Evolutionary conservation across 2,329 filamentous ascomycete species (phyloP), one percentile per base, ranked within the genome.

Genomic region (Fusarium napiforme): DNA sequence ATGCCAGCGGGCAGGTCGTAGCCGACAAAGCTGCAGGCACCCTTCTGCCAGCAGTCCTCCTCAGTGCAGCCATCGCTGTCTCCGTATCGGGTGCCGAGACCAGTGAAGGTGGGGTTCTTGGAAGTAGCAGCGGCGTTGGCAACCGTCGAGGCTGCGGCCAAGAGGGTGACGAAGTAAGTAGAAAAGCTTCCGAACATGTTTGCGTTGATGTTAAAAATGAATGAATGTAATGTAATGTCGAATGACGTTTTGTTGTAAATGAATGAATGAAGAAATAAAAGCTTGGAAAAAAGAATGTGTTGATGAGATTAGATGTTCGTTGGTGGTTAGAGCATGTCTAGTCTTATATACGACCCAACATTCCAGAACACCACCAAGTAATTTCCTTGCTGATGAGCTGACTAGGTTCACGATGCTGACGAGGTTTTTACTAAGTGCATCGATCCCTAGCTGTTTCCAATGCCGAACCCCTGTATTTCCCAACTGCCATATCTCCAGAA

Each of bases 1-100:
- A 67, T 67, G 7, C 64, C 64, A 28, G 37, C 9, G 19, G 64
- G 64, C 34, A 67, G 46, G 5, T 67, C 32, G 7, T 67, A 67
- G 26, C 26, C 64, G 21, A 67, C 64, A 28, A 67, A 67, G 28
- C 64, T 67, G 39, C 64, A 67, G 3, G 64, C 64, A 40, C 64
- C 64, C 23, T 61, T 46, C 46, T 67, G 63, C 64, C 64, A 67
- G 53, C 64, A 67, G 0, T 67, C 3, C 18, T 67, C 64, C 45
- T 67, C 64, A 23, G 39, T 60, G 34, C 64, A 67, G 34, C 61
- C 61, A 23, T 66, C 63, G 21, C 50, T 46, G 12, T 19, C 14
- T 5, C 64, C 64, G 45, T 67, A 67, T 3, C 64, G 64, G 28
- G 64, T 67, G 16, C 64, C 64, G 16, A 67, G 34, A 1, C 64